Conservation (phyloP, 805 yeast genomes). For the Cyberlindnera xylosilytica region DNA sequence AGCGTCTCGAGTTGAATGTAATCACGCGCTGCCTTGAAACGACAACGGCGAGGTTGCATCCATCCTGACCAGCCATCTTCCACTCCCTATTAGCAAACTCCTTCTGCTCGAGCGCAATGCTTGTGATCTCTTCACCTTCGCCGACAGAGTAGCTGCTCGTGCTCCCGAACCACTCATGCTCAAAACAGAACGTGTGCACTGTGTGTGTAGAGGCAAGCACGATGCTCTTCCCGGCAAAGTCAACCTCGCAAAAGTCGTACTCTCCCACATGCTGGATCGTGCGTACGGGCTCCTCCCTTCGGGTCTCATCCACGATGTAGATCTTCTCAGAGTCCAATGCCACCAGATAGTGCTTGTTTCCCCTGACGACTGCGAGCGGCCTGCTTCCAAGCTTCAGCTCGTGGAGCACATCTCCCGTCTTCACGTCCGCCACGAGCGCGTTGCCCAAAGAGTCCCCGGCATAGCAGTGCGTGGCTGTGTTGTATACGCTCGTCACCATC, state of each 20-base stretch:
- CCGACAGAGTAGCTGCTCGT: conserved; percentile 3
- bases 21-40: conserved; percentile 12
- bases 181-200: conserved; percentile 15
- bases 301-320: conserved; percentile 9
- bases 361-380: conserved; percentile 13
- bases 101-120: conserved; percentile 19
- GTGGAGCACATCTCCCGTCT: conserved; percentile 7
- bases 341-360: conserved; percentile 7
- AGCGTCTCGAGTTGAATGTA: conserved; percentile 17
- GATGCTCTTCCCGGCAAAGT: conserved; percentile 21
- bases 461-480: conserved; percentile 17
- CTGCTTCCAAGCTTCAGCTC: conserved; percentile 7
- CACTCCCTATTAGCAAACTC: conserved; percentile 1
- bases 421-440: conserved; percentile 19
- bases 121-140: conserved; percentile 9
- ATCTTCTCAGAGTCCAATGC: conserved; percentile 9
- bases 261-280: not conserved
- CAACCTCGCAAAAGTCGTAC: conserved; percentile 22
- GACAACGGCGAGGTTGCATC: conserved; percentile 23
- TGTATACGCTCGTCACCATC: conserved; percentile 17
- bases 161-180: conserved; percentile 13
- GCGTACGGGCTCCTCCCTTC: not conserved
- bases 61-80: conserved; percentile 27
- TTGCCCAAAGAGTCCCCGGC: conserved; percentile 24
- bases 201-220: conserved; percentile 10